Percentiles rank a stretch among this genome's conserved stretches.
Conservation (phyloP, 2,329 filamentous ascomycete species). For the Trichoderma asperellum region DNA sequence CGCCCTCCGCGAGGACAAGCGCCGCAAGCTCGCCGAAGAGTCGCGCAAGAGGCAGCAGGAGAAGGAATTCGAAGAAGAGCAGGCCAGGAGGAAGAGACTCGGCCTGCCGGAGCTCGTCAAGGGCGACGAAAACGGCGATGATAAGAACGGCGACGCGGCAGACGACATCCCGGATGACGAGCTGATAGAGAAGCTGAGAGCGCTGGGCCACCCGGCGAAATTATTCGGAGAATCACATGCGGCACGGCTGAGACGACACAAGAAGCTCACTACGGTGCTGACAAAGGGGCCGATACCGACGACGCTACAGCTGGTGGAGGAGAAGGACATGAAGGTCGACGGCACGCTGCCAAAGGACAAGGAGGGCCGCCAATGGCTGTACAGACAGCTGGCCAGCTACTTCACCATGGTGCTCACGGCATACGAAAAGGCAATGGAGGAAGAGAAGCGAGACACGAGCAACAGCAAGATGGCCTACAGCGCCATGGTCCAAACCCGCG, state of each 20-base stretch:
- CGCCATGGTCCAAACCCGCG: slow-evolving; percentile 83
- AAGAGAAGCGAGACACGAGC: slow-evolving; percentile 65
- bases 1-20: slow-evolving; percentile 78
- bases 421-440: slow-evolving; percentile 80
- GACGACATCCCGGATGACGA: slow-evolving; percentile 74
- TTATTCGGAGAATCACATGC: slow-evolving; percentile 83
- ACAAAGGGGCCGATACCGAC: slow-evolving; percentile 85
- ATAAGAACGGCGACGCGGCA: slow-evolving; percentile 49
- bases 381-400: slow-evolving; percentile 88
- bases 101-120: slow-evolving; percentile 74
- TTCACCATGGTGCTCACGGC: slow-evolving; percentile 94
- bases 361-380: slow-evolving; percentile 71
- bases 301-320: slow-evolving; percentile 75
- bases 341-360: slow-evolving; percentile 64
- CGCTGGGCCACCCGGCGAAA: slow-evolving; percentile 70
- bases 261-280: slow-evolving; percentile 63
- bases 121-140: slow-evolving; percentile 42
- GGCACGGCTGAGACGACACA: slow-evolving; percentile 71
- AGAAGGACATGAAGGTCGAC: slow-evolving; percentile 85
- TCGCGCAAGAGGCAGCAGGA: slow-evolving; percentile 70
- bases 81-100: slow-evolving; percentile 71
- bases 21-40: slow-evolving; percentile 78
- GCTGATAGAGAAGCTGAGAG: slow-evolving; percentile 68
- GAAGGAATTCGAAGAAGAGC: slow-evolving; percentile 73
- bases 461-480: slow-evolving; percentile 80